These are phyloP conservation scores for Daldinia bambusicola DNA, from an alignment of 495 filamentous ascomycete species.

Conservation along the genomic window DNA sequence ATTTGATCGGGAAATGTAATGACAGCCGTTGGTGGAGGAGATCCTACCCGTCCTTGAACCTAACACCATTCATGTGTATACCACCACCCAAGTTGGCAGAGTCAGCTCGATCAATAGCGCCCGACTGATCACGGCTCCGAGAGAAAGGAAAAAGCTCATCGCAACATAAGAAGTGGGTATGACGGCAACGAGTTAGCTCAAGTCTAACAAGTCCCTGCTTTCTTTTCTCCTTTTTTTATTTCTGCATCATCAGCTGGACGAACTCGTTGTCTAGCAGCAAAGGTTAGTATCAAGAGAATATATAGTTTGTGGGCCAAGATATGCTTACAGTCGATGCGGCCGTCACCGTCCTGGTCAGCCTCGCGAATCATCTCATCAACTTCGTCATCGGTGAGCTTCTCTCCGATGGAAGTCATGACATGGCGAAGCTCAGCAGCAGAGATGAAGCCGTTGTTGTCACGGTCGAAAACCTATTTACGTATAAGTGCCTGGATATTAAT, in stretches of 20 bases:
- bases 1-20: constrained; percentile 37
- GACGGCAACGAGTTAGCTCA: constrained; percentile 37
- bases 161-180: constrained; percentile 47
- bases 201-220: constrained; percentile 29
- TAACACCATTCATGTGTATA: constrained; percentile 45
- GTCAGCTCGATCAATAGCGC: constrained; percentile 28
- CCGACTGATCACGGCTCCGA: constrained; percentile 28
- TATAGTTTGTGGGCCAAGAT: constrained; percentile 1
- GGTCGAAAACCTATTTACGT: constrained; percentile 86
- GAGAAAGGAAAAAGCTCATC: constrained; percentile 42
- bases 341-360: constrained; percentile 98
- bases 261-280: constrained; percentile 90
- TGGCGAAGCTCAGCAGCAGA: constrained; percentile 97
- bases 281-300: constrained; percentile 50
- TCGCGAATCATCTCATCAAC: constrained; percentile 99
- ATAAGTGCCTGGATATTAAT: constrained; percentile 27
- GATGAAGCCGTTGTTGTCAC: constrained; percentile 99
- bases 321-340: constrained; percentile 86
- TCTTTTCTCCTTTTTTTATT: constrained; percentile 68
- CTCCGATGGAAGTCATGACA: constrained; percentile 99
- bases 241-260: constrained; percentile 99
- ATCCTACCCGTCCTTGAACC: constrained; percentile 41
- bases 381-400: constrained; percentile 99
- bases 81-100: constrained; percentile 21
- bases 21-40: constrained; percentile 38